A percentile compares a stretch with the other conserved stretches of the same genome.
These are phyloP conservation scores for Trichoderma simmonsii DNA, from an alignment of 2,329 filamentous ascomycete genomes.

Conservation along the genomic window DNA sequence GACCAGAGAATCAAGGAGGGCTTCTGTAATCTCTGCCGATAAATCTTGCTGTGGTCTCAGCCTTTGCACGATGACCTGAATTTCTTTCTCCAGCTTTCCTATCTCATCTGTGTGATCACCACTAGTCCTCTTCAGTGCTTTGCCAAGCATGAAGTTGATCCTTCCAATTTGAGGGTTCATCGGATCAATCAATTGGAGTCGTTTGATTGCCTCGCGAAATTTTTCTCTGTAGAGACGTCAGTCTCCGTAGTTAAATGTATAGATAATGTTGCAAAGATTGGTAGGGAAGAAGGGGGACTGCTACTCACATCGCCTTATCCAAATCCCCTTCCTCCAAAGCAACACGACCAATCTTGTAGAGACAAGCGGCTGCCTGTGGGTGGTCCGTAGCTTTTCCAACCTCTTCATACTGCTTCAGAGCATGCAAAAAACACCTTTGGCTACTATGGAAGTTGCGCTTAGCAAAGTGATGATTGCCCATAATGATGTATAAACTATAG, in stretches of 20 bases:
- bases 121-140: background rate
- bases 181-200: background rate
- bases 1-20: background rate
- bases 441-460: too few species aligned
- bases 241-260: background rate
- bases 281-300: background rate
- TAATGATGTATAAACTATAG: background rate
- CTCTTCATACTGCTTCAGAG: background rate
- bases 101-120: background rate
- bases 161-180: background rate
- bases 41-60: background rate
- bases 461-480: too few species aligned
- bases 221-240: background rate
- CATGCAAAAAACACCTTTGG: background rate
- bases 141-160: background rate
- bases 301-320: background rate
- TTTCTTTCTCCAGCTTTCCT: background rate
- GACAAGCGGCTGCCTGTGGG: background rate
- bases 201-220: background rate
- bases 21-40: background rate
- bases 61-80: fast-evolving
- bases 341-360: background rate
- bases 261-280: background rate
- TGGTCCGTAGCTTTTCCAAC: background rate
- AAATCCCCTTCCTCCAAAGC: background rate